A percentile compares a stretch with the other conserved stretches of the same genome.
Evolutionary conservation across 495 filamentous ascomycete species (phyloP).

Genomic region (Diplogelasinospora grovesii): DNA sequence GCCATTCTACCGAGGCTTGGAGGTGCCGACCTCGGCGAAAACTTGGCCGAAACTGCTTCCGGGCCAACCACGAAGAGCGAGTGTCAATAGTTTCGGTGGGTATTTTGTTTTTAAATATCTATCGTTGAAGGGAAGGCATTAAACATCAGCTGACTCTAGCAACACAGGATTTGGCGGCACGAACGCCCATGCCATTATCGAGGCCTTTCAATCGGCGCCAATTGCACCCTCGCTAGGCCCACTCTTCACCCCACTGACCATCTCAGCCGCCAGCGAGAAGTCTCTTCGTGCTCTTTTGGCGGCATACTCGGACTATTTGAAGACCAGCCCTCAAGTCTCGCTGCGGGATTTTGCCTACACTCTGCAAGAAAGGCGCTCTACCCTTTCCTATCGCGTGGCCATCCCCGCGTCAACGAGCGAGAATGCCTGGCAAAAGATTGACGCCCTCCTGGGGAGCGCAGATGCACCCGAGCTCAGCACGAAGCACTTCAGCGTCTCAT

Average conservation of each 20-base stretch:
- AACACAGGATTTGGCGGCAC: slow-evolving; percentile 11
- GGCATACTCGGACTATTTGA: slow-evolving; percentile 29
- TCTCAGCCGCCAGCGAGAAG: slow-evolving; percentile 35
- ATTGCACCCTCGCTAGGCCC: neutral
- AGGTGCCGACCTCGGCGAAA: slow-evolving; percentile 19
- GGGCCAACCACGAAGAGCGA: slow-evolving; percentile 7
- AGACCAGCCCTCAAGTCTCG: slow-evolving; percentile 31
- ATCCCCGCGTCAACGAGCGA: slow-evolving; percentile 22
- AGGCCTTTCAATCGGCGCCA: slow-evolving; percentile 27
- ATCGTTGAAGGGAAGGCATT: too few relatives aligned
- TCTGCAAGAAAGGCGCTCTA: slow-evolving; percentile 24
- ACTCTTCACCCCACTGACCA: slow-evolving; percentile 27
- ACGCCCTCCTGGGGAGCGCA: too few relatives aligned
- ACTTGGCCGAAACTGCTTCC: neutral
- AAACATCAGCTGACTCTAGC: too few relatives aligned
- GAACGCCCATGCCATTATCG: slow-evolving; percentile 9
- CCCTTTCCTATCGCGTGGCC: slow-evolving; percentile 26
- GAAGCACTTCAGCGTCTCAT: too few relatives aligned
- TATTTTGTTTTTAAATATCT: too few relatives aligned
- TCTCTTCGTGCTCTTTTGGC: slow-evolving; percentile 29
- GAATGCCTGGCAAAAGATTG: too few relatives aligned
- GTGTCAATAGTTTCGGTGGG: slow-evolving; percentile 7
- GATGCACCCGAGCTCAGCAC: too few relatives aligned
- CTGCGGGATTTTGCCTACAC: slow-evolving; percentile 28
- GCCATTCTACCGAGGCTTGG: slow-evolving; percentile 2